These are phyloP conservation scores for Sideroxylon spinosum DNA, from an alignment of 179 eudicot genomes.

Conservation along the genomic window DNA sequence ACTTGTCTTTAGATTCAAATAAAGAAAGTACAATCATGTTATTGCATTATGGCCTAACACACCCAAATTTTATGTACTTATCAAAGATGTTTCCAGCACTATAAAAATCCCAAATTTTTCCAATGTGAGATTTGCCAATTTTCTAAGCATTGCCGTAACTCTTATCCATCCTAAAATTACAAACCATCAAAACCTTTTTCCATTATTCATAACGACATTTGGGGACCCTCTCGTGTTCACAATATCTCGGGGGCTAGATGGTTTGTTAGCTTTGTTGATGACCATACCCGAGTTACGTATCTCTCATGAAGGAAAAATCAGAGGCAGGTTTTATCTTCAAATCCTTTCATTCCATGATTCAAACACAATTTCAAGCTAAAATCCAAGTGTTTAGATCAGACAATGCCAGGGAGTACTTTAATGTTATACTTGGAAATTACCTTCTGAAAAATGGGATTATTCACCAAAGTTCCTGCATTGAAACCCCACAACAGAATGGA, in stretches of 20 bases:
- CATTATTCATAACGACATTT: constrained; percentile 10
- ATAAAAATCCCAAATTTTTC: neutral
- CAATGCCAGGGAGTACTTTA: neutral
- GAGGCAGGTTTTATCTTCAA: neutral
- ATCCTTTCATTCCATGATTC: neutral
- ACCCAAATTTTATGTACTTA: neutral
- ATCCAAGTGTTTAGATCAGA: neutral
- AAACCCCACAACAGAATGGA: too few species aligned
- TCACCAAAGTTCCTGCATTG: too few species aligned
- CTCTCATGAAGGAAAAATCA: constrained; percentile 13
- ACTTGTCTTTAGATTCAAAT: too few species aligned
- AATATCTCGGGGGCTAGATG: neutral
- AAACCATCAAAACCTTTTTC: neutral
- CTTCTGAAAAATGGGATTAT: too few species aligned
- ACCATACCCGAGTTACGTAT: neutral
- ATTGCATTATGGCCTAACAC: constrained; percentile 6
- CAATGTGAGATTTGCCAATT: constrained; percentile 13
- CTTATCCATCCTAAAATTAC: neutral
- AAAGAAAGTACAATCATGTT: neutral
- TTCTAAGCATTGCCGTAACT: neutral
- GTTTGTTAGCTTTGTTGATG: constrained; percentile 13
- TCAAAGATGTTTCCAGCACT: neutral
- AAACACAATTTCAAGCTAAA: neutral
- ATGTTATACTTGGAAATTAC: neutral
- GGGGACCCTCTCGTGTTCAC: neutral